phyloP scores from a whole-genome alignment of 495 filamentous ascomycete genomes.

The Aspergillus indologenus region DNA sequence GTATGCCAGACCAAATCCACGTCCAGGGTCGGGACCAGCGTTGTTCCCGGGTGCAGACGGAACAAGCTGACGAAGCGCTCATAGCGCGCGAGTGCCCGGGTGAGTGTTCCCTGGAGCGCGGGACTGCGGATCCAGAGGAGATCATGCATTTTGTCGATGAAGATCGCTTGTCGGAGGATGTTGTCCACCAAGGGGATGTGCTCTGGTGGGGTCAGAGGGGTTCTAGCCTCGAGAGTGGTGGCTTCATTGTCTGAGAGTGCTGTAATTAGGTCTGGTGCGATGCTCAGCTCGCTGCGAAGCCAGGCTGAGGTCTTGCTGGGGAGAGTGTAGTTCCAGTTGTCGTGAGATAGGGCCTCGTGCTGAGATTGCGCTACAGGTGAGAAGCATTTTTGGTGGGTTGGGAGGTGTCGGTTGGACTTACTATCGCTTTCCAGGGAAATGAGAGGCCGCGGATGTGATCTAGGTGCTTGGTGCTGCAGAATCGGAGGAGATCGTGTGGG shows the following conservation, averaged over 20 bases:
- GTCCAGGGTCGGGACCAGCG: slow-evolving; percentile 13
- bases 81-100: slow-evolving; percentile 7
- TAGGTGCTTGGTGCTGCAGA: slow-evolving; percentile 6
- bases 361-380: neutral
- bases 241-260: neutral
- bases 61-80: slow-evolving; percentile 11
- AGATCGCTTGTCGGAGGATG: neutral
- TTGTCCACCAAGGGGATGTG: neutral
- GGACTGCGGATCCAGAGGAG: slow-evolving; percentile 15
- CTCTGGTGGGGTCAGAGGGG: neutral
- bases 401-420: slow-evolving; percentile 9
- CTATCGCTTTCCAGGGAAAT: slow-evolving; percentile 25
- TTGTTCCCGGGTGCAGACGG: slow-evolving; percentile 1
- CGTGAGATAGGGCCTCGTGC: slow-evolving; percentile 13
- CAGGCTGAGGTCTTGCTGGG: neutral
- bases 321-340: slow-evolving; percentile 15
- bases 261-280: slow-evolving; percentile 8
- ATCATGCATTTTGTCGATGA: slow-evolving; percentile 17
- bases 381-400: neutral
- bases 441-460: slow-evolving; percentile 4
- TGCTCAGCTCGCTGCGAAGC: slow-evolving; percentile 1
- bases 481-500: slow-evolving; percentile 12
- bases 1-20: slow-evolving; percentile 16
- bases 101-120: slow-evolving; percentile 2
- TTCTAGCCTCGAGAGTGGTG: neutral